phyloP scores from a whole-genome alignment of 768 basidiomycete species.

The Pleurotus salmoneostramineus region DNA sequence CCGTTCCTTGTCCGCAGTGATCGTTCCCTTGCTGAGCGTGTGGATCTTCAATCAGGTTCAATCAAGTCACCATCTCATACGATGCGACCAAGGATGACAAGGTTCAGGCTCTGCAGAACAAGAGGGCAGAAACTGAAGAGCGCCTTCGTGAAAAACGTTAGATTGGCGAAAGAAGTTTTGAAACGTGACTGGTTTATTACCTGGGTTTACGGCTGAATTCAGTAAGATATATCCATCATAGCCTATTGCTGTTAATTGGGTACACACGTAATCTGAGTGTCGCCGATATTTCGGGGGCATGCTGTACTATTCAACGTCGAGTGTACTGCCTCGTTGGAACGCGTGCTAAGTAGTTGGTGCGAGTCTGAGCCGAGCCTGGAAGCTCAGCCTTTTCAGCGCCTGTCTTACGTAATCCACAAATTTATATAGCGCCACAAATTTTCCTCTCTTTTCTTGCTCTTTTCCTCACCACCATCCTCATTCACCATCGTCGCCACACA shows the following conservation, averaged over 20 bases:
- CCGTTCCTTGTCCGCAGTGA: background rate
- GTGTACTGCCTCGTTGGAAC: too few relatives aligned
- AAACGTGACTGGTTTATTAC: too few relatives aligned
- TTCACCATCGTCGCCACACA: background rate
- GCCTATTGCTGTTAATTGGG: too few relatives aligned
- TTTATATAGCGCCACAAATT: background rate
- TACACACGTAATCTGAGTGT: too few relatives aligned
- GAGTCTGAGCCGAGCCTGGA: too few relatives aligned
- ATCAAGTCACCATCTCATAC: conserved; percentile 74
- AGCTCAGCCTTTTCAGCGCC: too few relatives aligned
- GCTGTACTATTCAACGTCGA: too few relatives aligned
- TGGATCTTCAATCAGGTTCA: conserved; percentile 53
- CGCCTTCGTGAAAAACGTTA: conserved; percentile 50
- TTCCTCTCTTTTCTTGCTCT: background rate
- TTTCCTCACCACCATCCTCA: background rate
- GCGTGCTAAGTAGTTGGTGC: too few relatives aligned
- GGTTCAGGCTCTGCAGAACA: conserved; percentile 67
- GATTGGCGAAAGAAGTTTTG: too few relatives aligned
- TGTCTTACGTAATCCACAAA: background rate
- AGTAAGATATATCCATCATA: too few relatives aligned
- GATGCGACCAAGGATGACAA: conserved; percentile 89
- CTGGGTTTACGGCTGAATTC: too few relatives aligned
- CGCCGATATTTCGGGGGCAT: too few relatives aligned
- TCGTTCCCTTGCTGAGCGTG: background rate
- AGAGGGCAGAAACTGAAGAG: conserved; percentile 59